A percentile compares a stretch with the other conserved stretches of the same genome.
Conservation (phyloP, 805 yeast species). For the Candida tammaniensis region DNA sequence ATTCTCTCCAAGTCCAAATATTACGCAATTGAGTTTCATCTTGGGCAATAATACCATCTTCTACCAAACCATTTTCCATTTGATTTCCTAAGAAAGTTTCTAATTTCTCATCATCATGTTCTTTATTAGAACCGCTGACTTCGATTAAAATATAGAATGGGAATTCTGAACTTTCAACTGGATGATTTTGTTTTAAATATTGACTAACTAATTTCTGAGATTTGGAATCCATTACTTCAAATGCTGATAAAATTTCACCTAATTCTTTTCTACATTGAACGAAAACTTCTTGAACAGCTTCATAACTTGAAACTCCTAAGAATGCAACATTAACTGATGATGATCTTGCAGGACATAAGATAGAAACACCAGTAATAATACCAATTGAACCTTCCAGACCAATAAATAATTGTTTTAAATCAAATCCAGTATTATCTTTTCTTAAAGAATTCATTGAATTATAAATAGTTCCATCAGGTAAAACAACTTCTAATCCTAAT, state of each 20-base stretch:
- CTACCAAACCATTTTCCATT: constrained; percentile 79
- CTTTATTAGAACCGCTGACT: constrained; percentile 92
- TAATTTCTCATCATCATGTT: constrained; percentile 88
- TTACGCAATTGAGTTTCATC: constrained; percentile 83
- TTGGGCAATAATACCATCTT: constrained; percentile 96
- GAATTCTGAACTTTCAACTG: constrained; percentile 71
- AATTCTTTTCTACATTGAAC: constrained; percentile 74
- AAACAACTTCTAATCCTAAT: constrained; percentile 87
- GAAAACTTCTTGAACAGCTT: constrained; percentile 80
- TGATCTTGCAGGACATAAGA: constrained; percentile 87
- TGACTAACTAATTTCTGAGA: constrained; percentile 63
- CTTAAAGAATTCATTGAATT: constrained; percentile 81
- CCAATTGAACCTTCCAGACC: constrained; percentile 95
- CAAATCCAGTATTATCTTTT: constrained; percentile 95
- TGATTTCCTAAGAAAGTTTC: constrained; percentile 78
- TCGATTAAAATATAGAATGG: constrained; percentile 92
- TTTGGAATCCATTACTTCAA: constrained; percentile 85
- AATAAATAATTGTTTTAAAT: constrained; percentile 85
- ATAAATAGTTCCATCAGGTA: constrained; percentile 82
- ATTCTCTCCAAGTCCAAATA: constrained; percentile 96
- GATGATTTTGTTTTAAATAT: constrained; percentile 62
- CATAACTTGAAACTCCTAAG: constrained; percentile 76
- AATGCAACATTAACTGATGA: constrained; percentile 84
- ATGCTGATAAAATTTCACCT: constrained; percentile 85
- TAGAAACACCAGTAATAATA: constrained; percentile 83